Evolutionary conservation across 2,329 filamentous ascomycete species (phyloP), one percentile per base, ranked within the genome.

Genomic region (Pyrenophora teres): DNA sequence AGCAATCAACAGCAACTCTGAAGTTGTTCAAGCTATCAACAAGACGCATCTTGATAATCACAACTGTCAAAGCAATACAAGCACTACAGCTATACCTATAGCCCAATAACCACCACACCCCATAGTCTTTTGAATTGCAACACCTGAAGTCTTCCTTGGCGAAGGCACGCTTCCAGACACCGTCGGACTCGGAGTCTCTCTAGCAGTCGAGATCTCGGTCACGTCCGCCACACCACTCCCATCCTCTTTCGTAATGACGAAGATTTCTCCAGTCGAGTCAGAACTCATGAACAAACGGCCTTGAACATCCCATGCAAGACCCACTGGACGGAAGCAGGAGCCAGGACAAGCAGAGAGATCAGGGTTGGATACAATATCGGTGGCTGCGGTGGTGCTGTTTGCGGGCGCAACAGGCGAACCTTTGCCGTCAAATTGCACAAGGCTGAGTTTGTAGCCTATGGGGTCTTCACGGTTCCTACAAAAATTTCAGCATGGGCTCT

Each of bases 211-310:
- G 41, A 59, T 56, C 46, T 53, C 62, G 12, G 52, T 57, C 16
- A 69, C 65, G 36, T 62, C 60, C 31, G 67, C 62, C 13, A 67
- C 63, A 33, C 62, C 60, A 25, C 60, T 64, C 7, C 71, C 73
- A 56, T 74, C 67, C 10, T 61, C 54, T 32, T 57, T 64, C 1
- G 63, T 67, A 18, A 78, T 61, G 25, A 88, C 80, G 60, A 82
- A 88, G 36, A 89, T 80, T 75, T 89, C 86, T 5, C 86, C 87
- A 0, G 85, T 86, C 12, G 77, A 68, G 67, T 89, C 87, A 4
- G 80, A 84, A 50, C 77, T 82, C 76, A 88, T 81, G 71, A 82
- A 89, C 7, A 89, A 71, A 6, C 86, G 74, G 6, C 80, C 83
- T 36, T 78, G 61, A 7, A 57, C 57, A 67, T 80, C 77, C 67